Evolutionary conservation across 2,329 filamentous ascomycete genomes (phyloP), one percentile per base, ranked within the genome.

Genomic region (Alternaria consortialis): DNA sequence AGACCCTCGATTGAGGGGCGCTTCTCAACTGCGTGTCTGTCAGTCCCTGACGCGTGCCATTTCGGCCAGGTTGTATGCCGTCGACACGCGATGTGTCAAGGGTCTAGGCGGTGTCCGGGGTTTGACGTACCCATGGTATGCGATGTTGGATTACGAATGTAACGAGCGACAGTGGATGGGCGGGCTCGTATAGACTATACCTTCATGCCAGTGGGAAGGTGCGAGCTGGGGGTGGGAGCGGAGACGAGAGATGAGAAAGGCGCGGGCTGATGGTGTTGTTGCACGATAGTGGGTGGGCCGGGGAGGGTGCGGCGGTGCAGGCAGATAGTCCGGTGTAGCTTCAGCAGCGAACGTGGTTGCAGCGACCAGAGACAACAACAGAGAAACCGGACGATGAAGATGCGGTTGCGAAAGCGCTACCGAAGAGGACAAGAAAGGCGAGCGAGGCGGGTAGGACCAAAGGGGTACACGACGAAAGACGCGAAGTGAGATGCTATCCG

Each of bases 1-100:
- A 77, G 73, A 51, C 75, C 75, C 62, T 79, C 76, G 71, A 67
- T 74, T 43, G 76, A 79, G 66, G 73, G 72, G 64, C 75, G 75
- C 65, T 78, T 78, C 65, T 78, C 76, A 64, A 73, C 75, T 76
- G 67, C 37, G 23, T 43, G 34, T 48, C n/a, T 42, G 73, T 77
- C 62, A 75, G 70, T 61, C 27, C 15, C n/a, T 32, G 55, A 36
- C 11, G 20, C 17, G n/a, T 36, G 3, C 7, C 7, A 42, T 53
- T 40, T 5, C 13, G n/a, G 34, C 40, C 11, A 36, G 20, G 34
- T 20, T 15, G 29, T n/a, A 44, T 44, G 34, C 32, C 46, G 34
- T 23, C 40, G 32, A 50, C 51, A 34, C 51, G 20, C 43, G 20
- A 56, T 32, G 44, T 43, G 46, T 37, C 57, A 8, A 57, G 34